Conservation (phyloP, 352 stramenopile species). For the Plasmopara viticola region DNA sequence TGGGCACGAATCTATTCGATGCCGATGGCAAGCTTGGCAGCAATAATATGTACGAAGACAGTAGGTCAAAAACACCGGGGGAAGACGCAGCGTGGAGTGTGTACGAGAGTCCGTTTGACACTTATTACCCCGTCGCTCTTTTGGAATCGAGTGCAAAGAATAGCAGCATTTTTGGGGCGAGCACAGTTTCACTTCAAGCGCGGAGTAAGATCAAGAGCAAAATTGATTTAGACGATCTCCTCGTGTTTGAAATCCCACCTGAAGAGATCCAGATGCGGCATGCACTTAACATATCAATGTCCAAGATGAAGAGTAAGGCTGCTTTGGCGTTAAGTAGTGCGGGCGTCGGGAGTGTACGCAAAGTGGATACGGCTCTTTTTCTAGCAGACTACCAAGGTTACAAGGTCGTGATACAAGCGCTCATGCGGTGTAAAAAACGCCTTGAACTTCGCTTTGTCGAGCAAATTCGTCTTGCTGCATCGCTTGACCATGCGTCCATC, state of each 20-base stretch:
- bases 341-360: slow-evolving; percentile 14
- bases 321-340: slow-evolving; percentile 27
- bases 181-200: slow-evolving; percentile 24
- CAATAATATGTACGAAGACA: slow-evolving; percentile 49
- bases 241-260: slow-evolving; percentile 70
- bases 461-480: slow-evolving; percentile 55
- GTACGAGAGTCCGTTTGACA: slow-evolving; percentile 29
- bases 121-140: slow-evolving; percentile 49
- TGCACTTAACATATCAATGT: slow-evolving; percentile 22
- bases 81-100: slow-evolving; percentile 15
- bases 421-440: slow-evolving; percentile 44
- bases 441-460: slow-evolving; percentile 56
- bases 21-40: slow-evolving; percentile 38
- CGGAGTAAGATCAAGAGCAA: slow-evolving; percentile 41
- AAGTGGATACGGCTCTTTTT: slow-evolving; percentile 31
- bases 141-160: slow-evolving; percentile 46
- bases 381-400: slow-evolving; percentile 65
- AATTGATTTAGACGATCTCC: slow-evolving; percentile 53
- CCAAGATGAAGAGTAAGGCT: slow-evolving; percentile 24
- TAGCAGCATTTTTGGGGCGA: slow-evolving; percentile 20
- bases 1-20: slow-evolving; percentile 24
- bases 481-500: slow-evolving; percentile 57
- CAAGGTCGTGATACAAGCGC: slow-evolving; percentile 60
- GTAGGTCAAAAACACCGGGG: slow-evolving; percentile 14
- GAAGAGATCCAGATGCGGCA: slow-evolving; percentile 56